Base-by-base conservation (phyloP, 352 stramenopile species). In the Phytophthora boehmeriae region DNA sequence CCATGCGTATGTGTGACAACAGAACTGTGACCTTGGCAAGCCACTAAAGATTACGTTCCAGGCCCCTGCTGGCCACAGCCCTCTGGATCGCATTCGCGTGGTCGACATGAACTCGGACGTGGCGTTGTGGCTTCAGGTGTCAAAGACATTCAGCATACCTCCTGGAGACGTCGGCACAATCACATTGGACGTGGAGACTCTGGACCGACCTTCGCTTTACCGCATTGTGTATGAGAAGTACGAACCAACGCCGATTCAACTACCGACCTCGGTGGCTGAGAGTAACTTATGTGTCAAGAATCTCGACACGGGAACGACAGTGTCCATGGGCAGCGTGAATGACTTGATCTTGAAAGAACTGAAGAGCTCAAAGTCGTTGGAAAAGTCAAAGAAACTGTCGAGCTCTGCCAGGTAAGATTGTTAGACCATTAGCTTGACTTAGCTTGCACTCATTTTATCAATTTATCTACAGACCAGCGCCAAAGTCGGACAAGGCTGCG, bases 171-270 rank as follows among this genome's bases (percentile, higher is more conserved):
- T 94, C 36, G 87, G 87, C 2, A 85, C 83, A 16, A 93, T 96
- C 60, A 94, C 83, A 1, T 70, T 96, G 16, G 87, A 96, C 52
- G 72, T 81, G 4, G 87, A 96, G 68, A 91, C 86, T 4, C 75
- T 96, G 8, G 78, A 93, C 36, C 78, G 71, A 11, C 82, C 86
- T 9, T 94, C 85, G 20, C 55, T 93, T 20, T 96, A 93, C 74
- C 83, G 84, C 52, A 86, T 96, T 39, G 89, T 93, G 45, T 94
- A 94, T 57, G 87, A 96, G 34, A 93, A 94, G 60, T 94, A 96
- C 42, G 81, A 93, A 65, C 83, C 85, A 1, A 90, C 74, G 34
- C 84, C 80, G 0, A 69, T 91, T 36, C 68, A 83, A 19, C 50
- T 92, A 17, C 78, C 83, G 8, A 34, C 55, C 0, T 74, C 83